Conservation (phyloP, 495 filamentous ascomycete genomes). For the Aspergillus diversus region DNA sequence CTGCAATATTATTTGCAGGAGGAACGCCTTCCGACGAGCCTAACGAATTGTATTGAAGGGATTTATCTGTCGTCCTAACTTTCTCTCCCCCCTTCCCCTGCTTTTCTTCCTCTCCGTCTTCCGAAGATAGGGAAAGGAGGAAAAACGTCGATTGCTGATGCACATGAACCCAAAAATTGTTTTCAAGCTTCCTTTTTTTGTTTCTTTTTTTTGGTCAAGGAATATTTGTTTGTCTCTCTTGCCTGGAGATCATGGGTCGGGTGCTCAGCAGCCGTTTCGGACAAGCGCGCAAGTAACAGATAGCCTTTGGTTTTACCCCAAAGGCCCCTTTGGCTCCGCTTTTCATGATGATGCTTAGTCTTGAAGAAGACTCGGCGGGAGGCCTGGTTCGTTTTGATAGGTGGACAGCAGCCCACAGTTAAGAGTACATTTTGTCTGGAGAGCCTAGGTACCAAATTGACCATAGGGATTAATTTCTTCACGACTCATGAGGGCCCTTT, state of each 20-base stretch:
- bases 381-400: background rate
- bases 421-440: background rate
- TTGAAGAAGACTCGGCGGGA: background rate
- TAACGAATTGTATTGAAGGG: background rate
- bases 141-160: too few species aligned
- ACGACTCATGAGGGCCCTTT: background rate
- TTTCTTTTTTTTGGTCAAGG: too few species aligned
- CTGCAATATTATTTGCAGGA: constrained; percentile 1
- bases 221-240: too few species aligned
- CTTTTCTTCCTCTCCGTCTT: too few species aligned
- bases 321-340: background rate
- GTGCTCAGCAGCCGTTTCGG: background rate
- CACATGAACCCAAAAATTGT: too few species aligned
- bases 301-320: background rate
- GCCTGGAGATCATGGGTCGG: background rate
- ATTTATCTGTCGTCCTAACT: background rate
- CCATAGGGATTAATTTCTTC: background rate
- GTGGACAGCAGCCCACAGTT: background rate
- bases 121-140: too few species aligned
- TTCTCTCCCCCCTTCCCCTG: too few species aligned
- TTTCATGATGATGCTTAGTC: background rate
- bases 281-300: background rate
- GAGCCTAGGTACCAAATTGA: background rate
- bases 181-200: too few species aligned
- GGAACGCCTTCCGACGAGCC: background rate